Percentiles rank a stretch among this genome's conserved stretches.
Evolutionary conservation across 108 stramenopile genomes (phyloP).

Genomic region (Skeletonema tropicum): DNA sequence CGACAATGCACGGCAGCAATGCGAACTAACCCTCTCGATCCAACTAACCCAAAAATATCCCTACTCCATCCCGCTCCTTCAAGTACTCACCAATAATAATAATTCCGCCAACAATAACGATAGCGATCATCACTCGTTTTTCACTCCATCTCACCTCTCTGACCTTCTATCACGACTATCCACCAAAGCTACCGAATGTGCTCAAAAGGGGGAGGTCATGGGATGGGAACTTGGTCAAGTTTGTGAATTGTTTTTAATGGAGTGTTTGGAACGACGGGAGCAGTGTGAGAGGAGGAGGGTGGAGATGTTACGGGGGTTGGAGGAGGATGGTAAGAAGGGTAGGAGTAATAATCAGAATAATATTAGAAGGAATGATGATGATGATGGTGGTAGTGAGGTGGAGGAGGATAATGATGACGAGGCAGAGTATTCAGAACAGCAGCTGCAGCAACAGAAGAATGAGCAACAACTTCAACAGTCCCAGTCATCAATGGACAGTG

Average conservation of each 20-base stretch:
- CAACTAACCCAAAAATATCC: constrained; percentile 73
- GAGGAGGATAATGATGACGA: constrained; percentile 10
- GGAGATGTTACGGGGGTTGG: constrained; percentile 28
- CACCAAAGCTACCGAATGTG: constrained; percentile 56
- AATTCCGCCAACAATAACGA: too few species aligned
- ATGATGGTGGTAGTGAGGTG: background rate
- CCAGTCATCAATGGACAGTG: constrained; percentile 20
- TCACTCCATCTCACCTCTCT: constrained; percentile 24
- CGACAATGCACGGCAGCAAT: background rate
- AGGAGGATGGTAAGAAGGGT: background rate
- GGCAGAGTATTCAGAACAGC: constrained; percentile 4
- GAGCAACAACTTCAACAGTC: background rate
- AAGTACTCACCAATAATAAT: constrained; percentile 40
- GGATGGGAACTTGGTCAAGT: constrained; percentile 78
- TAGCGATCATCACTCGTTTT: too few species aligned
- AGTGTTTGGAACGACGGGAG: constrained; percentile 39
- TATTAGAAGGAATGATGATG: constrained; percentile 2
- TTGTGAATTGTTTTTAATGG: constrained; percentile 72
- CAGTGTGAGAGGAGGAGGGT: constrained; percentile 17
- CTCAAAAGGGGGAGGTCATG: constrained; percentile 67
- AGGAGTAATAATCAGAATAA: constrained; percentile 23
- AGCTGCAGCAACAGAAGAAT: background rate
- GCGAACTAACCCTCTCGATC: constrained; percentile 44
- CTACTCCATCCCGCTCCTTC: constrained; percentile 63
- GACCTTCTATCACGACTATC: constrained; percentile 46